A percentile compares a stretch with the other conserved stretches of the same genome.
Conservation (phyloP, 2,329 filamentous ascomycete species). For the Cladophialophora immunda region DNA sequence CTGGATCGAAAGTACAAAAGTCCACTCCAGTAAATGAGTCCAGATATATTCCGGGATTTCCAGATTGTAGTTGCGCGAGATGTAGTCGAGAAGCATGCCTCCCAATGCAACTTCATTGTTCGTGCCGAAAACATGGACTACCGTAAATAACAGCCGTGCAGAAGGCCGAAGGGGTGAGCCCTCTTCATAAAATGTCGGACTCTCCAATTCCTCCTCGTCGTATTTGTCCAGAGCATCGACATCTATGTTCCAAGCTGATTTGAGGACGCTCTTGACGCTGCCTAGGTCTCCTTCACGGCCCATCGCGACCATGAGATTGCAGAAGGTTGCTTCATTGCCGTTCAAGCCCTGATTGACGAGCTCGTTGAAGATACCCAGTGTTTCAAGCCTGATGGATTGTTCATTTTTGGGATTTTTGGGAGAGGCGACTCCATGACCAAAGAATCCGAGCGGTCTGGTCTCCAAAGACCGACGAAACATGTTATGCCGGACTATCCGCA, state of each 20-base stretch:
- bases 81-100: constrained; percentile 66
- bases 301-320: constrained; percentile 62
- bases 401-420: constrained; percentile 24
- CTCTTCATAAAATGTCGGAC: constrained; percentile 52
- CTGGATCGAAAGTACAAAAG: constrained; percentile 64
- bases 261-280: constrained; percentile 59
- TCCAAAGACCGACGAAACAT: constrained; percentile 38
- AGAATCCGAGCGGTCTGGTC: constrained; percentile 33
- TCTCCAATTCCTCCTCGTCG: constrained; percentile 45
- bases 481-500: constrained; percentile 47
- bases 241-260: constrained; percentile 64
- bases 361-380: constrained; percentile 54
- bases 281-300: constrained; percentile 61
- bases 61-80: constrained; percentile 69
- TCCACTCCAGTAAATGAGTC: constrained; percentile 73
- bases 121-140: constrained; percentile 74
- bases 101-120: constrained; percentile 70
- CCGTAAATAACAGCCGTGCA: constrained; percentile 65
- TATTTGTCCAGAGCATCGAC: constrained; percentile 51
- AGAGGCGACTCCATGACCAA: constrained; percentile 40
- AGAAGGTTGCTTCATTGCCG: constrained; percentile 63
- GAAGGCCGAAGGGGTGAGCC: constrained; percentile 68
- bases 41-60: constrained; percentile 67
- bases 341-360: constrained; percentile 56
- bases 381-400: constrained; percentile 37